phyloP scores from a whole-genome alignment of 1,139 yeast genomes.

The Suhomyces terraborum region DNA sequence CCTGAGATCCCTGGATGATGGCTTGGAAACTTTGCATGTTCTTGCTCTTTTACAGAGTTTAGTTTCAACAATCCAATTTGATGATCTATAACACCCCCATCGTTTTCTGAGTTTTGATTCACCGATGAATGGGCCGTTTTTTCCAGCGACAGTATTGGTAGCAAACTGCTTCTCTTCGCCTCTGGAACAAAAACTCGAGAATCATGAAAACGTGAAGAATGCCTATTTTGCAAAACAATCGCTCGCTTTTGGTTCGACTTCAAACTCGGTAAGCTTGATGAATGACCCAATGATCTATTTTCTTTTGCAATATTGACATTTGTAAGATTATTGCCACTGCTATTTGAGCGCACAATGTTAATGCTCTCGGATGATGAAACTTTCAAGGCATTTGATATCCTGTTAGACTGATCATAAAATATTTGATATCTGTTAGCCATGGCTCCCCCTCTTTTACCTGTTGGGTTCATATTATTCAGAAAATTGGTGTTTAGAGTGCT shows the following conservation, averaged over 20 bases:
- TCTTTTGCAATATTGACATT: slow-evolving; percentile 16
- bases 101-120: background rate
- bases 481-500: slow-evolving; percentile 12
- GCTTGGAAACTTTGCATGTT: background rate
- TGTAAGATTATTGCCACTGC: slow-evolving; percentile 18
- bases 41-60: background rate
- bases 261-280: slow-evolving; percentile 43
- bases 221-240: slow-evolving; percentile 13
- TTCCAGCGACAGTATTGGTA: slow-evolving; percentile 14
- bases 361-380: slow-evolving; percentile 47
- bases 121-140: background rate
- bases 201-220: slow-evolving; percentile 15
- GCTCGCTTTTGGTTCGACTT: slow-evolving; percentile 24
- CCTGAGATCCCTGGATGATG: background rate
- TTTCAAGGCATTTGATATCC: slow-evolving; percentile 49
- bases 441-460: slow-evolving; percentile 43
- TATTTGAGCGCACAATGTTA: slow-evolving; percentile 32
- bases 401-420: slow-evolving; percentile 50
- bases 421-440: slow-evolving; percentile 53
- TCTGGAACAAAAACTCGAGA: slow-evolving; percentile 10
- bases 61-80: background rate
- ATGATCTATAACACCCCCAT: background rate
- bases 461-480: slow-evolving; percentile 27
- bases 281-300: slow-evolving; percentile 36
- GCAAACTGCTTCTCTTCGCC: slow-evolving; percentile 14